These are phyloP conservation scores for Microstroma glucosiphilum DNA, from an alignment of 1,284 basidiomycete species.

Conservation along the genomic window DNA sequence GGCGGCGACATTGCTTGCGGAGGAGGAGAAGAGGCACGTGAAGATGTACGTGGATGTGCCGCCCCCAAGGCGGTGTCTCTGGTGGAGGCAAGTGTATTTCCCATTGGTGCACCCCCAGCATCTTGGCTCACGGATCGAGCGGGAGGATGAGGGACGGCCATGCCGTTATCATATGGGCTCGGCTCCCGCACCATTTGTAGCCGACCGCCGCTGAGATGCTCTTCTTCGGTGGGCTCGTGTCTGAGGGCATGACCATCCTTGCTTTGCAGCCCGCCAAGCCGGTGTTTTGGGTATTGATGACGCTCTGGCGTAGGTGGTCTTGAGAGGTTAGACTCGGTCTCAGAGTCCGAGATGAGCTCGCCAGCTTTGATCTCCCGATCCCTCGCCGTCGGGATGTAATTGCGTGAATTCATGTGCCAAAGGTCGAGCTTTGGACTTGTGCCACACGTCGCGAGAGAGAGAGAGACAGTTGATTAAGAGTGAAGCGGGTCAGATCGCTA, in stretches of 20 bases:
- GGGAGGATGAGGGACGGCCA: neutral
- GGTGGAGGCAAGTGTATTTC: neutral
- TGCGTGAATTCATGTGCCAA: no score
- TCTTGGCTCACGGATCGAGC: neutral
- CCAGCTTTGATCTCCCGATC: constrained; percentile 36
- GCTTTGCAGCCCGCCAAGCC: constrained; percentile 38
- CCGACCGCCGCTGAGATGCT: constrained; percentile 19
- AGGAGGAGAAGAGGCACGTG: constrained; percentile 28
- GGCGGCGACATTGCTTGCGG: constrained; percentile 36
- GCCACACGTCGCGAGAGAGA: no score
- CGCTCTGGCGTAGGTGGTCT: constrained; percentile 39
- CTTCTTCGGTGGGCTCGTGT: constrained; percentile 18
- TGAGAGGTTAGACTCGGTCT: constrained; percentile 42
- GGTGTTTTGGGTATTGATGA: constrained; percentile 34
- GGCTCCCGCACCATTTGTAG: constrained; percentile 34
- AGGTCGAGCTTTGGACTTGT: no score
- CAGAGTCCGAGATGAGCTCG: constrained; percentile 35
- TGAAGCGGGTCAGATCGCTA: no score
- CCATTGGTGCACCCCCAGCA: no score
- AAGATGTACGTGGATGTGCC: neutral
- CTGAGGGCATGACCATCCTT: constrained; percentile 37
- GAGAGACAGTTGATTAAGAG: no score
- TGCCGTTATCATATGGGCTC: constrained; percentile 25
- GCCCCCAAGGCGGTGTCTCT: neutral
- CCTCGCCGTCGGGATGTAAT: constrained; percentile 12